These are phyloP conservation scores for Xylaria sp. DNA, from an alignment of 2,329 filamentous ascomycete species.

Conservation along the genomic window DNA sequence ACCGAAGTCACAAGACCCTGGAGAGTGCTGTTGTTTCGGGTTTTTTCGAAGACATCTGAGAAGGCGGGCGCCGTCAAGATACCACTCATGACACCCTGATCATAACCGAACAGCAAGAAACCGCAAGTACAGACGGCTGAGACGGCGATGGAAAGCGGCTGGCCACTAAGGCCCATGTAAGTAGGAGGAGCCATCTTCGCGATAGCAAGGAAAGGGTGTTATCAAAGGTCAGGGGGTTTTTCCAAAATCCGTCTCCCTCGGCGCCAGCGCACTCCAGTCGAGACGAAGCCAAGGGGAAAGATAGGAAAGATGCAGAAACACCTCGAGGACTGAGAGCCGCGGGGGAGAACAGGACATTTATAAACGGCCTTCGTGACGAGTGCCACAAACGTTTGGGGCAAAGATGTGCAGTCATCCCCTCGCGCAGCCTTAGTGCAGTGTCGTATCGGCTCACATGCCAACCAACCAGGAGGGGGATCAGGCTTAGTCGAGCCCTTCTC, in stretches of 20 bases:
- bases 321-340: neutral
- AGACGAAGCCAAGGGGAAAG: neutral
- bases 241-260: neutral
- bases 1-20: constrained; percentile 44
- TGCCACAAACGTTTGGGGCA: constrained; percentile 3
- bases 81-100: constrained; percentile 41
- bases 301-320: neutral
- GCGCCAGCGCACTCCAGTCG: neutral
- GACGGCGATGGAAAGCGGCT: constrained; percentile 49
- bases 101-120: constrained; percentile 51
- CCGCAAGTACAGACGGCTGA: constrained; percentile 60
- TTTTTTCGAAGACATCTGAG: constrained; percentile 43
- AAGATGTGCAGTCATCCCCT: constrained; percentile 7
- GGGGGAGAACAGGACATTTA: constrained; percentile 12
- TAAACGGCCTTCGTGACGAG: constrained; percentile 2
- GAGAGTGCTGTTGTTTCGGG: constrained; percentile 40
- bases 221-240: constrained; percentile 4
- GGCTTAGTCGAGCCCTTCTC: neutral
- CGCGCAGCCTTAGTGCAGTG: neutral
- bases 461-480: neutral
- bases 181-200: constrained; percentile 46
- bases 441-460: neutral
- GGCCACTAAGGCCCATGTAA: constrained; percentile 56
- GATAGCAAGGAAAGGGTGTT: constrained; percentile 3
- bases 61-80: constrained; percentile 49